Conservation (phyloP, 106 monocot genomes). For the Dendrobium chrysotoxum region DNA sequence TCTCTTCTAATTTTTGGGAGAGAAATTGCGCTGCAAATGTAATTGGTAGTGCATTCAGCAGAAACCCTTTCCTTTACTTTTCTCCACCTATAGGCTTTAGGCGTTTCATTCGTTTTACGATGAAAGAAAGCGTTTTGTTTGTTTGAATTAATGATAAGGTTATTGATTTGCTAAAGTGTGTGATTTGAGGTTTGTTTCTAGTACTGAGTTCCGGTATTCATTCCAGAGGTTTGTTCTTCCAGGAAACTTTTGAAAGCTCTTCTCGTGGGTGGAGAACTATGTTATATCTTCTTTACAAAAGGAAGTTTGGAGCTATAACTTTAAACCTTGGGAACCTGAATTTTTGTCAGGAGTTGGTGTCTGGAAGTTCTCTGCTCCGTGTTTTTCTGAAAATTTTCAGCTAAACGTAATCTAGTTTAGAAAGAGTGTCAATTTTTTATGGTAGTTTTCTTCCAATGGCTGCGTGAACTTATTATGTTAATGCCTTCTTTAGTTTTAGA, state of each 20-base stretch:
- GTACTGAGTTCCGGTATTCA: background rate
- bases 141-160: background rate
- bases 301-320: background rate
- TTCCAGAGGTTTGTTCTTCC: background rate
- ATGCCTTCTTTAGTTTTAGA: background rate
- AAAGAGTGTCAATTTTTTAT: no score
- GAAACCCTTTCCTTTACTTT: background rate
- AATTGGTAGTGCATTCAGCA: background rate
- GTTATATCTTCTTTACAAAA: background rate
- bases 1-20: background rate
- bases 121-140: background rate
- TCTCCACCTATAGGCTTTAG: background rate
- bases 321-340: background rate
- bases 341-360: background rate
- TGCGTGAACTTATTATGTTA: no score
- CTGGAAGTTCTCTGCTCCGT: no score
- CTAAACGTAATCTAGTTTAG: no score
- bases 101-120: background rate
- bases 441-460: no score
- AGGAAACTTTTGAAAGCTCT: background rate
- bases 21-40: background rate
- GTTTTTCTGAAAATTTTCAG: no score
- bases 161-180: no score
- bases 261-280: background rate
- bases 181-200: no score